Conservation (phyloP, 2,329 filamentous ascomycete genomes). For the Trichophyton schoenleinii region DNA sequence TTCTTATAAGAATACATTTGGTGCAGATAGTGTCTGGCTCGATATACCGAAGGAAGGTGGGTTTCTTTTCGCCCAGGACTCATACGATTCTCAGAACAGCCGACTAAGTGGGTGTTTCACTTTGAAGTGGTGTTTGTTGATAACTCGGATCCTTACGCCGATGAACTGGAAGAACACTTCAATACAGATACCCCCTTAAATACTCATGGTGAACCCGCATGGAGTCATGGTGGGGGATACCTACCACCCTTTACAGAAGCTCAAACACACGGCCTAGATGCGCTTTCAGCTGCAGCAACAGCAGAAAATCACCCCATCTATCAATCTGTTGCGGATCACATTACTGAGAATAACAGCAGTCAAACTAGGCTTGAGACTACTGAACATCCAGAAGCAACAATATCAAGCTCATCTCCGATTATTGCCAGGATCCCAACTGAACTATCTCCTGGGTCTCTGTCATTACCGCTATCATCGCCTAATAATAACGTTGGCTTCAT, state of each 20-base stretch:
- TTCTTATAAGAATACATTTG: conserved; percentile 54
- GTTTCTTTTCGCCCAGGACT: neutral
- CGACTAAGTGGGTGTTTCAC: neutral
- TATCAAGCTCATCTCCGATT: conserved; percentile 22
- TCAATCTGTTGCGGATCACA: conserved; percentile 7
- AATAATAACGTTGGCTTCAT: conserved; percentile 45
- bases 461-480: conserved; percentile 32
- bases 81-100: neutral
- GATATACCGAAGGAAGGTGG: conserved; percentile 47
- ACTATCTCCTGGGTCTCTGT: conserved; percentile 28
- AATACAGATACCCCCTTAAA: conserved; percentile 20
- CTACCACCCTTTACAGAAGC: conserved; percentile 19
- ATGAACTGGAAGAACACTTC: conserved; percentile 32
- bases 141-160: conserved; percentile 49
- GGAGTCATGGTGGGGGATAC: conserved; percentile 19
- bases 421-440: conserved; percentile 23
- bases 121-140: conserved; percentile 47
- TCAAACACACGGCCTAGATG: conserved; percentile 41
- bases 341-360: conserved; percentile 18
- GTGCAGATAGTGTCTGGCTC: conserved; percentile 49
- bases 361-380: conserved; percentile 14
- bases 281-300: conserved; percentile 42
- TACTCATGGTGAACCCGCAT: conserved; percentile 21
- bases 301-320: conserved; percentile 24
- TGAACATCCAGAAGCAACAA: conserved; percentile 16